Conservation (phyloP, 495 filamentous ascomycete genomes). For the Hypoxylon intermedium region DNA sequence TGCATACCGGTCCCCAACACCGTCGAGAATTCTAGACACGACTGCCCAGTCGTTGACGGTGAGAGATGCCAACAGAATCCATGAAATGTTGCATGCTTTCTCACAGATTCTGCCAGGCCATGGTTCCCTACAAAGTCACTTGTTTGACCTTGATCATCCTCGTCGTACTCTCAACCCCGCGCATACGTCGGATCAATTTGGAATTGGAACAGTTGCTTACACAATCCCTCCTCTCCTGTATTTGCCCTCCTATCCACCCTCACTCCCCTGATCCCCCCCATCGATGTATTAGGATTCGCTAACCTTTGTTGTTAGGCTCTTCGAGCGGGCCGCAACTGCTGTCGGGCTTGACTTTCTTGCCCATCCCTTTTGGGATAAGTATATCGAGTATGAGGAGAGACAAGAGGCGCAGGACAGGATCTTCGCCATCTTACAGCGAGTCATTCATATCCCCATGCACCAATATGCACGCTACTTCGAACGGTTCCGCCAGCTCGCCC, state of each 20-base stretch:
- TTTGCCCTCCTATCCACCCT: conserved; percentile 60
- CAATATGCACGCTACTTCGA: conserved; percentile 97
- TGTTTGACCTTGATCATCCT: conserved; percentile 54
- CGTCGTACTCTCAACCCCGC: conserved; percentile 49
- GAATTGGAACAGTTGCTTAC: conserved; percentile 58
- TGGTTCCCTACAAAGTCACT: conserved; percentile 54
- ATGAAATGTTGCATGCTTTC: conserved; percentile 59
- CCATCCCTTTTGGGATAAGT: conserved; percentile 99
- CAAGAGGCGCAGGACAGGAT: conserved; percentile 86
- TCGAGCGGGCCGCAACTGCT: conserved; percentile 84
- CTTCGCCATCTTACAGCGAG: conserved; percentile 81
- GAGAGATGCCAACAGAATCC: conserved; percentile 61
- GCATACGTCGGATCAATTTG: conserved; percentile 56
- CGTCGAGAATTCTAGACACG: conserved; percentile 32
- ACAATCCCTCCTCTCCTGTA: conserved; percentile 64
- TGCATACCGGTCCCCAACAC: conserved; percentile 44
- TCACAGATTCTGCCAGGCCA: conserved; percentile 66
- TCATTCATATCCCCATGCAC: conserved; percentile 94
- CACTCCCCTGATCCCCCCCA: conserved; percentile 43
- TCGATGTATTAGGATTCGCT: conserved; percentile 55
- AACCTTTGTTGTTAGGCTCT: conserved; percentile 73
- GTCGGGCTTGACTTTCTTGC: conserved; percentile 94
- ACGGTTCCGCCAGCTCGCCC: conserved; percentile 80
- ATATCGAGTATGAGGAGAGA: conserved; percentile 93
- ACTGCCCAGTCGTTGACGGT: conserved; percentile 53